Evolutionary conservation across 495 filamentous ascomycete genomes (phyloP), one percentile per base, ranked within the genome.

Genomic region (Neurospora sp.): DNA sequence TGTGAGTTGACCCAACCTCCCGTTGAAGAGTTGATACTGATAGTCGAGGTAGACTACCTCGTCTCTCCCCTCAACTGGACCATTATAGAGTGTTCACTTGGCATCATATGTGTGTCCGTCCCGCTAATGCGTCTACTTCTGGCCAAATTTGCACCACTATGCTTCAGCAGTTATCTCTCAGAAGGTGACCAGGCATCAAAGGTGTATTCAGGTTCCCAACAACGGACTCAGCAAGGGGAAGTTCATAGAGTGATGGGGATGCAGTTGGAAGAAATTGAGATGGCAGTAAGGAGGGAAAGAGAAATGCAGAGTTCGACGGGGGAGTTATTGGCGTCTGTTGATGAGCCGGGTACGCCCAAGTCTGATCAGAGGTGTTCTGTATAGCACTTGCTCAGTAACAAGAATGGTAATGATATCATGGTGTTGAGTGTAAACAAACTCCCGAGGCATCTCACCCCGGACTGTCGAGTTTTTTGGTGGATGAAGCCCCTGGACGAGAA

Each of bases 1-100:
- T 79, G 78, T 81, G 70, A 71, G 77, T 71, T 31, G 38, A 1
- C n/a, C 31, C 4, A 12, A n/a, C n/a, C n/a, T n/a, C n/a, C n/a
- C n/a, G n/a, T n/a, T n/a, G n/a, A n/a, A n/a, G n/a, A n/a, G n/a
- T n/a, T n/a, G 35, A 76, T 66, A 76, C 74, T 54, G 23, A 39
- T n/a, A n/a, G n/a, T n/a, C 8, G 2, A 59, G 4, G 18, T 14
- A 81, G 79, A 77, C 70, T 73, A 73, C 31, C 72, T 78, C 8
- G 76, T 77, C 4, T 73, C 73, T 1, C 76, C 78, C 40, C 74
- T 80, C n/a, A 77, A 79, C 75, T 80, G 77, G 79, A 79, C 78
- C 23, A 69, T 80, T 14, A 77, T 81, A 2, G 79, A 81, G 70
- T 78, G 78, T 73, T 76, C 74, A 11, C 76, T 77, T 3, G 78